A percentile compares a stretch with the other conserved stretches of the same genome.
Conservation (phyloP, 176 grass and related monocot genomes). For the Carex myosuroides region DNA sequence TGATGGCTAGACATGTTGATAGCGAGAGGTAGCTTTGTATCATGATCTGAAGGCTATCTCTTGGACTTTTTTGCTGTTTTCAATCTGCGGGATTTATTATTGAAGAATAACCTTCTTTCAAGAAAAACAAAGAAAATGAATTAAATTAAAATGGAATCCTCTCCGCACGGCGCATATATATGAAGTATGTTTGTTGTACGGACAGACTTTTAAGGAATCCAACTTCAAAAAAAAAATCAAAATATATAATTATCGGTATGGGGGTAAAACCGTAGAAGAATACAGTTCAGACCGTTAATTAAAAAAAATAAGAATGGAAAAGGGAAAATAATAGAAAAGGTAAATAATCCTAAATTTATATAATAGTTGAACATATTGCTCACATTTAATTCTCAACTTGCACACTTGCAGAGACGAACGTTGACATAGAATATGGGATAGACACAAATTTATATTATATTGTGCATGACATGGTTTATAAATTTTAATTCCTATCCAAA, state of each 20-base stretch:
- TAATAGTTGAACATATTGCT: background rate
- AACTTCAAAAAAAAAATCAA: background rate
- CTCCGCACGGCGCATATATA: background rate
- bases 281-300: background rate
- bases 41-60: background rate
- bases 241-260: background rate
- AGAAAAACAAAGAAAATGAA: background rate
- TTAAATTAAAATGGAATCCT: background rate
- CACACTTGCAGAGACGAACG: no score
- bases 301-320: background rate
- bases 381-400: background rate
- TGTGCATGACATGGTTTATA: no score
- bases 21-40: slow-evolving; percentile 8
- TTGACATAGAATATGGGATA: no score
- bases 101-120: background rate
- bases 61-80: background rate
- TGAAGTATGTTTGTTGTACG: background rate
- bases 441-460: no score
- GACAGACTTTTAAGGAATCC: background rate
- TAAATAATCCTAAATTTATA: background rate
- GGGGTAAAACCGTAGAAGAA: no score
- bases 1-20: background rate
- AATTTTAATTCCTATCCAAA: no score
- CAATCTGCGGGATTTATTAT: background rate
- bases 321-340: background rate